Evolutionary conservation across 129 eudicot genomes (phyloP).

Genomic region (Kitagawia praeruptora): DNA sequence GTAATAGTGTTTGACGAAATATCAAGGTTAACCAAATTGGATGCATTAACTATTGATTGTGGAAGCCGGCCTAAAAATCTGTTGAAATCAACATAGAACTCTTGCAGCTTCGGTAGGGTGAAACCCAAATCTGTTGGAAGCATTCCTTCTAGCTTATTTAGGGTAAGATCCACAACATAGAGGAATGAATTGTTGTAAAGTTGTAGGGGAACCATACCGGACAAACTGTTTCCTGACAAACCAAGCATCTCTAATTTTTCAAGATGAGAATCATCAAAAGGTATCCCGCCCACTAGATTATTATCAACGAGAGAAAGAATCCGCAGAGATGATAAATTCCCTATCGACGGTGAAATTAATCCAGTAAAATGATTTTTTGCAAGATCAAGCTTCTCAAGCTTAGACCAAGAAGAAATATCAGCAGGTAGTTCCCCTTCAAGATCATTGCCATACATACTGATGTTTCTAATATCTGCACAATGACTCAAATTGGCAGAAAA

Average conservation of each 20-base stretch:
- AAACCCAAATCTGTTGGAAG: conserved; percentile 9
- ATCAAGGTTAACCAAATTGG: background rate
- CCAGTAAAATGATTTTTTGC: too few species aligned
- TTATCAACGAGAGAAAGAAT: background rate
- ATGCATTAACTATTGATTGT: conserved; percentile 13
- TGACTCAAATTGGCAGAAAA: conserved; percentile 5
- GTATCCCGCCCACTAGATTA: conserved; percentile 10
- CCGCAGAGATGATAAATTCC: too few species aligned
- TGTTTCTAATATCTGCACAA: background rate
- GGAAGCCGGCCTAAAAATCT: conserved; percentile 1
- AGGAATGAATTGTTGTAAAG: conserved; percentile 1
- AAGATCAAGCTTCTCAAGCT: too few species aligned
- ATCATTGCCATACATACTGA: background rate
- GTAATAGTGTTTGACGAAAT: background rate
- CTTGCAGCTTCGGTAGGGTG: background rate
- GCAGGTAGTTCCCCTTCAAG: background rate
- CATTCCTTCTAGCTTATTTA: background rate
- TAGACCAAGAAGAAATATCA: background rate
- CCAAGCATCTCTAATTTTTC: background rate
- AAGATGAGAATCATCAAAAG: conserved; percentile 4
- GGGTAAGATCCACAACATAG: background rate
- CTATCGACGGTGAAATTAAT: too few species aligned
- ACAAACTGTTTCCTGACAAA: conserved; percentile 1
- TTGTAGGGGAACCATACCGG: background rate
- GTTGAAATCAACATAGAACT: background rate